A percentile compares a stretch with the other conserved stretches of the same genome.
phyloP scores from a whole-genome alignment of 2,329 filamentous ascomycete genomes.

The Cercospora zeae-maydis region DNA sequence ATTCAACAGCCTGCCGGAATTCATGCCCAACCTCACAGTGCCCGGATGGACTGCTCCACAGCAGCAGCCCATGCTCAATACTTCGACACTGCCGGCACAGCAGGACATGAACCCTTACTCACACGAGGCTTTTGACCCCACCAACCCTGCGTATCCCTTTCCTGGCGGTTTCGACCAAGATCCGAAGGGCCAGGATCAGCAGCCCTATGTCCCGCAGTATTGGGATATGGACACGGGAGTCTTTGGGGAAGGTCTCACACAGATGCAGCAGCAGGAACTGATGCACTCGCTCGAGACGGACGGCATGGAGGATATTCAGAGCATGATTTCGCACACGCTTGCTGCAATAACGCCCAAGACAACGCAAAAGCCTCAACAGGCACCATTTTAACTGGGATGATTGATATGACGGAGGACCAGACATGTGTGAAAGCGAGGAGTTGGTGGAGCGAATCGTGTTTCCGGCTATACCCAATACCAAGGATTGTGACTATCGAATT shows the following conservation, averaged over 20 bases:
- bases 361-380: slow-evolving; percentile 14
- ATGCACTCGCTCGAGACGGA: slow-evolving; percentile 38
- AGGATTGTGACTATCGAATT: neutral
- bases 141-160: slow-evolving; percentile 29
- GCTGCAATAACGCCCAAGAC: slow-evolving; percentile 30
- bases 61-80: slow-evolving; percentile 19
- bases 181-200: neutral
- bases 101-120: slow-evolving; percentile 19
- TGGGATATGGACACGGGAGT: slow-evolving; percentile 31
- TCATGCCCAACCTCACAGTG: slow-evolving; percentile 28
- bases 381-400: neutral
- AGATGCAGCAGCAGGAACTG: slow-evolving; percentile 37
- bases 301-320: slow-evolving; percentile 40
- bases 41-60: slow-evolving; percentile 26
- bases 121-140: slow-evolving; percentile 29
- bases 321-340: slow-evolving; percentile 35
- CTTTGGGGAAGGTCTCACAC: slow-evolving; percentile 35
- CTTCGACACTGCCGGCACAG: slow-evolving; percentile 18
- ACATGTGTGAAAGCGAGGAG: slow-evolving; percentile 1
- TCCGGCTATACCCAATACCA: neutral
- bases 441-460: slow-evolving; percentile 1
- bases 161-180: slow-evolving; percentile 19
- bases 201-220: slow-evolving; percentile 25
- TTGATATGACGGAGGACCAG: neutral
- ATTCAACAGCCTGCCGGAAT: slow-evolving; percentile 33